Conservation (phyloP, 2,329 filamentous ascomycete species). For the Fusarium nygamai region DNA sequence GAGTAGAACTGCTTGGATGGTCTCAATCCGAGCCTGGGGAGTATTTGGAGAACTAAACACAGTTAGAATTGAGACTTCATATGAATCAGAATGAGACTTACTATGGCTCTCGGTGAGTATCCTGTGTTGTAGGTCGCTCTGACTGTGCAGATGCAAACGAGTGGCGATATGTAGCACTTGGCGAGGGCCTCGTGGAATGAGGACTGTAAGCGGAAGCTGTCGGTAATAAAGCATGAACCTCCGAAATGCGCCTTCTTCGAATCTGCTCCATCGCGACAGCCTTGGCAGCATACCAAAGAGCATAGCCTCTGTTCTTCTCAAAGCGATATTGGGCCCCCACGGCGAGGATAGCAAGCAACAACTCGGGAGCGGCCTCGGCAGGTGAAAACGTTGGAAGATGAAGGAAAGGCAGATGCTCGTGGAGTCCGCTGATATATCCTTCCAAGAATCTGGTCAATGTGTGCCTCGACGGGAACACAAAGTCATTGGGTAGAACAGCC, state of each 20-base stretch:
- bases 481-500: slow-evolving; percentile 67
- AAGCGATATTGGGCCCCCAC: slow-evolving; percentile 75
- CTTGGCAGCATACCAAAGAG: slow-evolving; percentile 70
- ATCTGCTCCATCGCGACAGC: slow-evolving; percentile 68
- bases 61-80: background rate
- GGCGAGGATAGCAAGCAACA: slow-evolving; percentile 73
- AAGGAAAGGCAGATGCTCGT: slow-evolving; percentile 67
- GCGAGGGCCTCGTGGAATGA: slow-evolving; percentile 68
- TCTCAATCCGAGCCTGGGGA: slow-evolving; percentile 69
- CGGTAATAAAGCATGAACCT: slow-evolving; percentile 65
- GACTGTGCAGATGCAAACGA: slow-evolving; percentile 68
- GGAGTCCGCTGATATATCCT: slow-evolving; percentile 75
- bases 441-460: slow-evolving; percentile 75
- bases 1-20: slow-evolving; percentile 70
- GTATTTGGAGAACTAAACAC: slow-evolving; percentile 64
- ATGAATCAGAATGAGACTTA: slow-evolving; percentile 49
- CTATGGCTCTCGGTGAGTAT: slow-evolving; percentile 69
- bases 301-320: slow-evolving; percentile 67
- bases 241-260: slow-evolving; percentile 64
- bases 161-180: slow-evolving; percentile 65
- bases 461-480: slow-evolving; percentile 74
- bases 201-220: slow-evolving; percentile 68
- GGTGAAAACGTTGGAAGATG: slow-evolving; percentile 74
- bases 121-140: slow-evolving; percentile 65
- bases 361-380: slow-evolving; percentile 72